These are phyloP conservation scores for Calophaca sinica DNA, from an alignment of 306 rosid genomes.

Conservation along the genomic window DNA sequence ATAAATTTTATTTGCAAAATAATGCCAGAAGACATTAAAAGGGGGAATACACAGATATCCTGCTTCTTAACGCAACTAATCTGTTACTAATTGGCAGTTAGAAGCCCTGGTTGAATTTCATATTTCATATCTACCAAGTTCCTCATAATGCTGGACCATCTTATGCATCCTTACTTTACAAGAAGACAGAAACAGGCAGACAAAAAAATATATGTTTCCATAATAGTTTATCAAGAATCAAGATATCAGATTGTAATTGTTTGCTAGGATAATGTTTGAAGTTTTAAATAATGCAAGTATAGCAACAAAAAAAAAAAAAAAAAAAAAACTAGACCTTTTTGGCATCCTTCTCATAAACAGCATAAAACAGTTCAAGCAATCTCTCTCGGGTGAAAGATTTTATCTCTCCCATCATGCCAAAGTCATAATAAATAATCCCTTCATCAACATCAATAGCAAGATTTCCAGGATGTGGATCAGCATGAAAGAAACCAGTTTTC, in stretches of 20 bases:
- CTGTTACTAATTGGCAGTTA: no score
- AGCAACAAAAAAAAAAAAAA: slow-evolving; percentile 6
- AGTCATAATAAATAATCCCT: slow-evolving; percentile 87
- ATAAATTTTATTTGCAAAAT: no score
- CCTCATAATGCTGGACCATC: background rate
- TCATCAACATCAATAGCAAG: slow-evolving; percentile 86
- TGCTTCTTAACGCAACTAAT: no score
- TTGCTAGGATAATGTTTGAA: background rate
- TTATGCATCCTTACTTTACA: slow-evolving; percentile 8
- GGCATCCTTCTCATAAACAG: slow-evolving; percentile 89
- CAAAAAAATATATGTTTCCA: background rate
- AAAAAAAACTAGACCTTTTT: slow-evolving; percentile 67
- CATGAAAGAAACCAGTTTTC: slow-evolving; percentile 95
- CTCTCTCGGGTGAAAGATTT: slow-evolving; percentile 89
- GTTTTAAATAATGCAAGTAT: slow-evolving; percentile 16
- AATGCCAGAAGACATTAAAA: no score
- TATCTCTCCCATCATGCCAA: slow-evolving; percentile 99
- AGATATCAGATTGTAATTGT: slow-evolving; percentile 21
- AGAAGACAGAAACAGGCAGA: background rate
- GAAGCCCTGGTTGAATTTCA: no score
- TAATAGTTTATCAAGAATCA: slow-evolving; percentile 26
- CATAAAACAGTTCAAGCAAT: slow-evolving; percentile 86
- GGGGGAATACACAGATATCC: no score
- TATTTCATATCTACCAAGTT: slow-evolving; percentile 13
- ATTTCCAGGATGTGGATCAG: slow-evolving; percentile 98